Evolutionary conservation across 2,329 filamentous ascomycete genomes (phyloP).

Genomic region (Alternaria sp.): DNA sequence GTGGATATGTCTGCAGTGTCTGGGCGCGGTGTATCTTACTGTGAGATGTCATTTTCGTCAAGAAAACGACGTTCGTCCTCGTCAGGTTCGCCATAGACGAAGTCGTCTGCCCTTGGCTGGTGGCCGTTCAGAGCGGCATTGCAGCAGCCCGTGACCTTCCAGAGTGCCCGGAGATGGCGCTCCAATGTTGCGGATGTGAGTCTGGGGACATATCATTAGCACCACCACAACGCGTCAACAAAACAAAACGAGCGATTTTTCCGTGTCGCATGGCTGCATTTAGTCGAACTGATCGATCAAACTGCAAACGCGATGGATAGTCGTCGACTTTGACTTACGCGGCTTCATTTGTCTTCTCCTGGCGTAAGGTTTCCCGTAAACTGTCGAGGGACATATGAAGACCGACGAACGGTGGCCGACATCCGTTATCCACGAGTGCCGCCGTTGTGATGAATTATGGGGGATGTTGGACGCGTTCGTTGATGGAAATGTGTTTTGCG

Average conservation of each 20-base stretch:
- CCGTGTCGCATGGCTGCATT: slow-evolving; percentile 48
- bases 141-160: slow-evolving; percentile 66
- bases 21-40: slow-evolving; percentile 56
- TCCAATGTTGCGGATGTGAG: slow-evolving; percentile 67
- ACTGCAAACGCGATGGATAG: slow-evolving; percentile 27
- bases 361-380: slow-evolving; percentile 53
- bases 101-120: slow-evolving; percentile 64
- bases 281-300: slow-evolving; percentile 21
- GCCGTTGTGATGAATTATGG: slow-evolving; percentile 52
- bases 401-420: slow-evolving; percentile 52
- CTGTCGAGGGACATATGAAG: slow-evolving; percentile 60
- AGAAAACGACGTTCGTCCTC: slow-evolving; percentile 64
- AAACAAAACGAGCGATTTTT: slow-evolving; percentile 53
- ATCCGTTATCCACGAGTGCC: slow-evolving; percentile 59
- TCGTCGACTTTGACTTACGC: slow-evolving; percentile 50
- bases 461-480: slow-evolving; percentile 38
- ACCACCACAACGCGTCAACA: slow-evolving; percentile 50
- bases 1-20: not conserved
- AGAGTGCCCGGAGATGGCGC: slow-evolving; percentile 89
- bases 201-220: slow-evolving; percentile 67
- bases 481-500: slow-evolving; percentile 47
- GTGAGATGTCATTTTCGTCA: slow-evolving; percentile 65
- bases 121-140: slow-evolving; percentile 65
- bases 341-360: slow-evolving; percentile 55
- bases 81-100: slow-evolving; percentile 63